These are phyloP conservation scores for Aspergillus novofumigatus DNA, from an alignment of 2,329 filamentous ascomycete species.

Conservation along the genomic window DNA sequence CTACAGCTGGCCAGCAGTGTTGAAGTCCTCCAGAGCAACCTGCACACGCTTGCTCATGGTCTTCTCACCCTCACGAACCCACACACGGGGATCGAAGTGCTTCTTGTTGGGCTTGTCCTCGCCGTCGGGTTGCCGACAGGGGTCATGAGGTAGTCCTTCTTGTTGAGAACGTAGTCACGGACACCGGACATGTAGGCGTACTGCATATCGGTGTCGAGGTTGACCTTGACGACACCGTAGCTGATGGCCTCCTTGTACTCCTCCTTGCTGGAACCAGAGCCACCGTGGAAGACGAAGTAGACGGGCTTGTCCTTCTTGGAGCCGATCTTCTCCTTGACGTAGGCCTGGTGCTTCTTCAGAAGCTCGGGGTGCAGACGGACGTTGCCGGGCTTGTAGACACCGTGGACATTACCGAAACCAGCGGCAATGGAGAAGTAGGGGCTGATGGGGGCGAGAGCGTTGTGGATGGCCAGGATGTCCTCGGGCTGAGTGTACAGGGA, in stretches of 20 bases:
- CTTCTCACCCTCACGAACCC: slow-evolving; percentile 93
- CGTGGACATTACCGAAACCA: slow-evolving; percentile 98
- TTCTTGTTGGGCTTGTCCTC: slow-evolving; percentile 99
- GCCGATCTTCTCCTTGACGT: slow-evolving; percentile 75
- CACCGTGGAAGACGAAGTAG: slow-evolving; percentile 99
- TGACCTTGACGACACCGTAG: slow-evolving; percentile 98
- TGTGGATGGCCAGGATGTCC: slow-evolving; percentile 89
- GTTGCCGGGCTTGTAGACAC: slow-evolving; percentile 97
- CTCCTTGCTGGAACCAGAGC: slow-evolving; percentile 83
- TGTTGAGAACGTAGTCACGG: slow-evolving; percentile 88
- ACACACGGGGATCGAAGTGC: slow-evolving; percentile 83
- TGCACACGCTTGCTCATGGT: slow-evolving; percentile 80
- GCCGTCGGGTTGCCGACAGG: slow-evolving; percentile 91
- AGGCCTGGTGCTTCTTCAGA: slow-evolving; percentile 91
- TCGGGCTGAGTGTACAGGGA: slow-evolving; percentile 96
- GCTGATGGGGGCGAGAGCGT: slow-evolving; percentile 77
- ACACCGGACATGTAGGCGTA: slow-evolving; percentile 89
- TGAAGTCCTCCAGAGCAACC: slow-evolving; percentile 87
- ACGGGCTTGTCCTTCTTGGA: slow-evolving; percentile 81
- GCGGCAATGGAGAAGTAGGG: slow-evolving; percentile 98
- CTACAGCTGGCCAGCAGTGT: slow-evolving; percentile 75
- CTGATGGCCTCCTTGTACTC: slow-evolving; percentile 87
- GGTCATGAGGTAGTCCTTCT: slow-evolving; percentile 87
- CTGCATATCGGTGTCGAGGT: slow-evolving; percentile 97
- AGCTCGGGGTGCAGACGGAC: slow-evolving; percentile 96